Evolutionary conservation across 2,329 filamentous ascomycete species (phyloP), one percentile per base, ranked within the genome.

Genomic region (Pochonia chlamydosporia): DNA sequence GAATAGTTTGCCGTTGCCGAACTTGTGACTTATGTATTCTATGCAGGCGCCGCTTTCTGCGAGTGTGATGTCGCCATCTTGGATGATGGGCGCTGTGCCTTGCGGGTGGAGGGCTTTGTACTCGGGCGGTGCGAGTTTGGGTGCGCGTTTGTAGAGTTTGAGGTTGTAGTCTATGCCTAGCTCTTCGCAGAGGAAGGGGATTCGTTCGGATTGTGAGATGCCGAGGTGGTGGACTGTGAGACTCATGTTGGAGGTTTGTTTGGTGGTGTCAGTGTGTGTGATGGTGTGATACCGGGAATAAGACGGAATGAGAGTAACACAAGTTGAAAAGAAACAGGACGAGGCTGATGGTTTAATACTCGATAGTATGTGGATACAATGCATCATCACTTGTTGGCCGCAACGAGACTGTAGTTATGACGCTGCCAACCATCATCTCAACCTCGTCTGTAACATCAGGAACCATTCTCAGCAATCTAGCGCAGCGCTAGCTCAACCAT

Each of bases 111-210:
- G 54, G 2, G 55, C 63, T 49, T 74, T 72, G 55, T 68, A 67
- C 48, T 64, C 61, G 14, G 60, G 48, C 11, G 67, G 66, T 2
- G 62, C 63, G 21, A 67, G 49, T 25, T 59, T 35, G 1, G 65
- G 66, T 3, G 61, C 54, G n/a, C 66, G 57, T 31, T 61, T 48
- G 56, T 55, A 54, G 10, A 49, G 10, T 11, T 43, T 51, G 11
- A 51, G 49, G 1, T 40, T 35, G 26, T 85, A 85, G 2, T 67
- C 58, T 44, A 86, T 62, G 41, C 63, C 61, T 16, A 85, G 75
- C 61, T 86, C 82, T 61, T 86, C 82, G 59, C 79, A 79, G 40
- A 85, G 74, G 74, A 78, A 85, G 56, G 76, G 65, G 44, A 85
- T 71, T 35, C 82, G 79, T 59, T 85, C 81, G 30, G 80, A 83